These are phyloP conservation scores for Ramularia endophylla DNA, from an alignment of 2,329 filamentous ascomycete species.

Conservation along the genomic window DNA sequence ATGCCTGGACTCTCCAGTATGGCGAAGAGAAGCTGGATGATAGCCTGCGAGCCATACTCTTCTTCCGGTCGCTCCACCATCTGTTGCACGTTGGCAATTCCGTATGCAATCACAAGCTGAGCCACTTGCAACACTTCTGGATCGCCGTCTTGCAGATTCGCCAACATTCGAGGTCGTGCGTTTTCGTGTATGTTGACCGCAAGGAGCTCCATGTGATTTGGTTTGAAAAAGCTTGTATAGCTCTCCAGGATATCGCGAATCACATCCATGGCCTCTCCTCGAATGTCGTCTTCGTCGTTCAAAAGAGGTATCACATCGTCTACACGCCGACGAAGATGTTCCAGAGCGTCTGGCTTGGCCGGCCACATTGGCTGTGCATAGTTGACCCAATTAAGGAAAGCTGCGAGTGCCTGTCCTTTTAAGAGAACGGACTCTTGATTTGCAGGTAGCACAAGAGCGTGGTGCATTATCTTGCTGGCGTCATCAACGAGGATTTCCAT, in stretches of 20 bases:
- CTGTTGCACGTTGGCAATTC: constrained; percentile 57
- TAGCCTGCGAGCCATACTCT: constrained; percentile 45
- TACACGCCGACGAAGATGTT: constrained; percentile 55
- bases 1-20: constrained; percentile 61
- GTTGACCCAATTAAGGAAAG: constrained; percentile 57
- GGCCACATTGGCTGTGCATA: constrained; percentile 63
- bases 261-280: constrained; percentile 56
- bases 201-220: constrained; percentile 53
- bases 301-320: constrained; percentile 57
- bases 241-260: constrained; percentile 60
- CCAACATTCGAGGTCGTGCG: constrained; percentile 42
- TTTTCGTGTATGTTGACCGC: constrained; percentile 54
- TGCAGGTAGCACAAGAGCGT: constrained; percentile 10
- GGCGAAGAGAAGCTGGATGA: constrained; percentile 53
- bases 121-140: constrained; percentile 55
- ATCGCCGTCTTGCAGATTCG: constrained; percentile 52
- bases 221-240: constrained; percentile 57
- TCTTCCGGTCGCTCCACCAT: constrained; percentile 50
- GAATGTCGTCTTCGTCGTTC: constrained; percentile 51
- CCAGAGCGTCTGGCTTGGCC: constrained; percentile 51
- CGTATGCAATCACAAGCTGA: constrained; percentile 62
- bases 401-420: constrained; percentile 27
- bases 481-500: constrained; percentile 49
- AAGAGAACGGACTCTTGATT: constrained; percentile 6
- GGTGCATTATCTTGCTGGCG: constrained; percentile 42